A percentile compares a stretch with the other conserved stretches of the same genome.
Conservation (phyloP, 805 yeast genomes). For the Lipomyces yamadae region DNA sequence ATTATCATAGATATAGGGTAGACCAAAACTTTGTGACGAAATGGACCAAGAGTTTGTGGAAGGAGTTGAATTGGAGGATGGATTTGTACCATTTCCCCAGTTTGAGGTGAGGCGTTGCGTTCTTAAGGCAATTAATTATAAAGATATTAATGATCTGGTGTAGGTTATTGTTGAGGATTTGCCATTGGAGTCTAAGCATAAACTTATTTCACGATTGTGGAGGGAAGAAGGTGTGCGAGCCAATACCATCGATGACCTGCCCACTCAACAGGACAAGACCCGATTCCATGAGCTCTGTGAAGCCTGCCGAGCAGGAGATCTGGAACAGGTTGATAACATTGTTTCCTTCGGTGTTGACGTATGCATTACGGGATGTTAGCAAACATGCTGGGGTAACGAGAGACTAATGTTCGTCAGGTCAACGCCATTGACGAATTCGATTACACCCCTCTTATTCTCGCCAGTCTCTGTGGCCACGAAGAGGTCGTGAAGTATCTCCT, state of each 20-base stretch:
- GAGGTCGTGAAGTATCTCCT: conserved; percentile 62
- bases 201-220: conserved; percentile 24
- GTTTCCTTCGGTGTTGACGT: conserved; percentile 58
- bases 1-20: background rate
- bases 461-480: conserved; percentile 37
- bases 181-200: conserved; percentile 31
- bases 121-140: background rate
- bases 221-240: conserved; percentile 21
- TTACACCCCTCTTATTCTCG: conserved; percentile 70
- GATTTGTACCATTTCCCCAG: conserved; percentile 21
- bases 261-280: conserved; percentile 12
- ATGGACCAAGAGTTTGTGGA: conserved; percentile 10
- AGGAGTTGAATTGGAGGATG: conserved; percentile 11
- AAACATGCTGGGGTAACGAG: conserved; percentile 35
- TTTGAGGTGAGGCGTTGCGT: conserved; percentile 9
- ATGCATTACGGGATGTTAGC: conserved; percentile 17
- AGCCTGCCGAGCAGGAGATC: conserved; percentile 74
- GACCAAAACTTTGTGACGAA: background rate
- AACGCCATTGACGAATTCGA: conserved; percentile 72
- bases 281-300: conserved; percentile 53
- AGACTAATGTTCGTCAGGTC: conserved; percentile 38
- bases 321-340: conserved; percentile 63
- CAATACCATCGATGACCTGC: conserved; percentile 14
- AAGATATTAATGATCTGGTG: background rate
- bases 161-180: conserved; percentile 24